Conservation (phyloP, 179 eudicot genomes). For the Nepenthes alata region DNA sequence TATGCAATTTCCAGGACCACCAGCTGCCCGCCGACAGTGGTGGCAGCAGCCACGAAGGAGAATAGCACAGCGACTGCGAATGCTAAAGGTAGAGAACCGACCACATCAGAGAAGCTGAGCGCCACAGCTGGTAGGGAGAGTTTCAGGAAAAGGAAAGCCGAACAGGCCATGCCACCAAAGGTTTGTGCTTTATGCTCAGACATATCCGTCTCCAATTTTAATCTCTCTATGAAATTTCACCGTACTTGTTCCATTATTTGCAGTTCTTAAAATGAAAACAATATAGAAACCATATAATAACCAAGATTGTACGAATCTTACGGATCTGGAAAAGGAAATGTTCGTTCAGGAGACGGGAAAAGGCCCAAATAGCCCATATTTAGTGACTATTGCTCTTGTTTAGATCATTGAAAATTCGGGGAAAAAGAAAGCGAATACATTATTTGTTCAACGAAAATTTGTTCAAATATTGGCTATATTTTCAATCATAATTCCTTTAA, state of each 20-base stretch:
- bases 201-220: neutral
- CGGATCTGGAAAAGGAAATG: too few species aligned
- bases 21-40: constrained; percentile 44
- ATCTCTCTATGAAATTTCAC: too few species aligned
- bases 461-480: too few species aligned
- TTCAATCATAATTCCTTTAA: too few species aligned
- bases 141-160: constrained; percentile 73
- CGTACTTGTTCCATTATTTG: neutral
- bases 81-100: constrained; percentile 16
- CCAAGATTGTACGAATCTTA: too few species aligned
- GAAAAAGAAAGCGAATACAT: too few species aligned
- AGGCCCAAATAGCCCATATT: too few species aligned
- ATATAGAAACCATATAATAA: too few species aligned
- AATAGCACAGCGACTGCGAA: constrained; percentile 3
- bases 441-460: too few species aligned
- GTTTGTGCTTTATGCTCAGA: constrained; percentile 14
- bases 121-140: constrained; percentile 28
- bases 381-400: too few species aligned
- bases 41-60: constrained; percentile 17
- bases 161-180: constrained; percentile 36
- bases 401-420: too few species aligned
- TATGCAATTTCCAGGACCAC: constrained; percentile 36
- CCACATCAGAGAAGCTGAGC: constrained; percentile 19
- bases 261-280: neutral
- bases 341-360: too few species aligned